These are phyloP conservation scores for Plenodomus tracheiphilus DNA, from an alignment of 2,329 filamentous ascomycete genomes.

Conservation along the genomic window DNA sequence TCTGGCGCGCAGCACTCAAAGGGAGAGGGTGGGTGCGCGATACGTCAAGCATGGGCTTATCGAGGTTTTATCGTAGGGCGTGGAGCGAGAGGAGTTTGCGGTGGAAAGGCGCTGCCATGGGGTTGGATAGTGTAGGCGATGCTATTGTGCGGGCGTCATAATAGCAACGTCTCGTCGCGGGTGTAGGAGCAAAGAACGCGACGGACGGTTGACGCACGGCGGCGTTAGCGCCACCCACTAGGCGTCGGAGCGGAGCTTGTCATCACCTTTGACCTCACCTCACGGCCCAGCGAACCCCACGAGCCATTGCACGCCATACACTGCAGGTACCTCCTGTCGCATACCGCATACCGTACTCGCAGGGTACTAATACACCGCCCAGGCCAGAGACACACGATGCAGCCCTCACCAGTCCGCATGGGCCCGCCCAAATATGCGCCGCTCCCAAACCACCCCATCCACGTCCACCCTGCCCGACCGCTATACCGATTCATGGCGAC, in stretches of 20 bases:
- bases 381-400: conserved; percentile 34
- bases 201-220: conserved; percentile 17
- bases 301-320: conserved; percentile 38
- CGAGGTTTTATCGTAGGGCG: conserved; percentile 8
- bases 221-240: conserved; percentile 20
- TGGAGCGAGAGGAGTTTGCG: conserved; percentile 8
- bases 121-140: conserved; percentile 9
- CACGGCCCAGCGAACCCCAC: conserved; percentile 16
- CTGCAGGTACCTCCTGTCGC: conserved; percentile 22
- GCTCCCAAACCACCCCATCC: conserved; percentile 54
- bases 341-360: neutral
- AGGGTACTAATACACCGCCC: neutral
- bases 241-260: conserved; percentile 12
- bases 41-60: conserved; percentile 13
- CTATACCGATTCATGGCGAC: conserved; percentile 87
- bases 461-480: conserved; percentile 64
- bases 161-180: conserved; percentile 9
- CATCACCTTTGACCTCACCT: conserved; percentile 28
- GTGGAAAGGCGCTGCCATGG: conserved; percentile 27
- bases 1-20: conserved; percentile 14
- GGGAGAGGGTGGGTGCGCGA: conserved; percentile 10
- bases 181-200: conserved; percentile 23
- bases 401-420: conserved; percentile 34
- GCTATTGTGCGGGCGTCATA: conserved; percentile 21
- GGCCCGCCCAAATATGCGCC: conserved; percentile 45